Evolutionary conservation across 106 monocot genomes (phyloP), one percentile per base, ranked within the genome.

Genomic region (Triglochin maritima): DNA sequence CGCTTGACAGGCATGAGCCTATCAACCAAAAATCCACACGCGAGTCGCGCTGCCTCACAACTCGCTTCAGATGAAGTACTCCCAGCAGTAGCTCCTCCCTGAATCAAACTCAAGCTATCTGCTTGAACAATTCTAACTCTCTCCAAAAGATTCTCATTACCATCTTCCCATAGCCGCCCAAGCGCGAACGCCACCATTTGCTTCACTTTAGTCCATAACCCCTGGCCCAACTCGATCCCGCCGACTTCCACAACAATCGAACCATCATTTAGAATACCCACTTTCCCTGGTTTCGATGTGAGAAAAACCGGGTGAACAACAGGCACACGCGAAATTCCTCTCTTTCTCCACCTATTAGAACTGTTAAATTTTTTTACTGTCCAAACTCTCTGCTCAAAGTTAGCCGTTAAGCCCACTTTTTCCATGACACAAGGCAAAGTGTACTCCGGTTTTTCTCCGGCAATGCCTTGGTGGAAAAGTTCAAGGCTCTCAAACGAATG

Each of bases 171-270:
- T 6, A 92, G 56, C 43, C 77, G 69, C 53, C 85, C 83, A 57
- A 92, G 85, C 66, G 76, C 72, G 81, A 81, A 92, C 46, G 92
- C 87, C 11, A 79, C 62, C 83, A 85, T 85, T 64, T 92, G 92
- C 79, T 74, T 89, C 64, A 86, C 93, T 76, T 93, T 93, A 56
- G 93, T 93, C 93, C 93, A 92, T 4, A 92, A 67, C 41, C 92
- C 92, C 56, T 92, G 92, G 41, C 92, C 92, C 62, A 92, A 57
- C 59, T 92, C 87, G 56, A 87, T 79, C 14, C 92, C 92, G 68
- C 92, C 92, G 59, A 92, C 85, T 71, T 92, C 92, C 48, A 92
- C 85, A 74, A 85, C 72, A 72, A 92, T 65, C 4, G 92, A 92
- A 2, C 83, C 82, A 76, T 92, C 87, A 72, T 68, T 77, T 49